Percentiles rank a stretch among this genome's conserved stretches.
phyloP scores from a whole-genome alignment of 2,329 filamentous ascomycete genomes.

The Blastomyces silverae region DNA sequence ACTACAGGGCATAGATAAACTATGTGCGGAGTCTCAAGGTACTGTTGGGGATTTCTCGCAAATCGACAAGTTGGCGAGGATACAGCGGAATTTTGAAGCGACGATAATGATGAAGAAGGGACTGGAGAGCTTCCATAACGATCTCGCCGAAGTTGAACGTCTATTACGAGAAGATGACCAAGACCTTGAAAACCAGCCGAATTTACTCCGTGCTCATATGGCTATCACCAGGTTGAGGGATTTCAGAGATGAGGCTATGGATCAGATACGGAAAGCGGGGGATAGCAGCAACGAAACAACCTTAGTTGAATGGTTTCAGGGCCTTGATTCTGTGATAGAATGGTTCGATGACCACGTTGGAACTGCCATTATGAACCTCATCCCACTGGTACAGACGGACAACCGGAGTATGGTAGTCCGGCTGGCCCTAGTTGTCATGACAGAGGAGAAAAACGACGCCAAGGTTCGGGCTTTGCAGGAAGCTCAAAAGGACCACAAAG shows the following conservation, averaged over 20 bases:
- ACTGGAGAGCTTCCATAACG: conserved; percentile 76
- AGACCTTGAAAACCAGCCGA: conserved; percentile 84
- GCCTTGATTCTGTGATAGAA: conserved; percentile 78
- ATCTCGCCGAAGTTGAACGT: conserved; percentile 66
- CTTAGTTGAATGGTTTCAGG: conserved; percentile 80
- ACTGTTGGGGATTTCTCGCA: conserved; percentile 98
- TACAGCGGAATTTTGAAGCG: conserved; percentile 87
- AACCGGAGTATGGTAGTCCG: conserved; percentile 87
- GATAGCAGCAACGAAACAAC: conserved; percentile 71
- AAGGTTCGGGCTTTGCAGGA: conserved; percentile 87
- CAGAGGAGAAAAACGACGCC: conserved; percentile 93
- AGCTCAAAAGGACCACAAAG: conserved; percentile 89
- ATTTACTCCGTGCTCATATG: conserved; percentile 82
- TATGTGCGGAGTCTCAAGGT: conserved; percentile 93
- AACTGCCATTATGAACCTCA: conserved; percentile 79
- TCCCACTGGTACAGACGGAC: conserved; percentile 75
- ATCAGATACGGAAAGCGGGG: conserved; percentile 76
- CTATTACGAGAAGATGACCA: conserved; percentile 78
- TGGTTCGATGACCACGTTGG: conserved; percentile 96
- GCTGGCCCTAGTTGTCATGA: conserved; percentile 84
- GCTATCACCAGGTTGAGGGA: conserved; percentile 86
- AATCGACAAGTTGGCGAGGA: conserved; percentile 50
- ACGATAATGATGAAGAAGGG: conserved; percentile 90
- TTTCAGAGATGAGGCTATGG: conserved; percentile 92
- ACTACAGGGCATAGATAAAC: conserved; percentile 96